phyloP scores from a whole-genome alignment of 192 early-diverging fungal genomes.

The Linnemannia exigua region DNA sequence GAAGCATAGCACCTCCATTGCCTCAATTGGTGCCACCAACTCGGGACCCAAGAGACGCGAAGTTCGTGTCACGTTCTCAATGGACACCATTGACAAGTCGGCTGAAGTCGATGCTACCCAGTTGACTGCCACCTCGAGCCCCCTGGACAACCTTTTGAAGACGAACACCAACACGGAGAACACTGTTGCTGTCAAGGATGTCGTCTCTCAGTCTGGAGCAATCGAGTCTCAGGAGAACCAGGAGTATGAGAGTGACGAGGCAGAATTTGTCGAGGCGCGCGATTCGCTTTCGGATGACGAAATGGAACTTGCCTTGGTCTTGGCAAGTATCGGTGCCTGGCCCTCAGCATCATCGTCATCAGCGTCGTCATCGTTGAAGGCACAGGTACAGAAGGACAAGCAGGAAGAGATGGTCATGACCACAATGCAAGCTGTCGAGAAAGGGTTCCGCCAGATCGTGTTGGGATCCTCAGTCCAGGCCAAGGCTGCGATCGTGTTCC shows the following conservation, averaged over 20 bases:
- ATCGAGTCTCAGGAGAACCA: not conserved
- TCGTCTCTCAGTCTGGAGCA: constrained; percentile 1
- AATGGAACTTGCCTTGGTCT: constrained; percentile 16
- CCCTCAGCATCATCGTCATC: constrained; percentile 4
- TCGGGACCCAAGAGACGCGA: constrained; percentile 23
- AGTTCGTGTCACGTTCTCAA: constrained; percentile 44
- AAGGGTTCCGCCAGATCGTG: constrained; percentile 10
- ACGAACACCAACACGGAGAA: not conserved
- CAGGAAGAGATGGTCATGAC: constrained; percentile 30
- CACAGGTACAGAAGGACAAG: not conserved
- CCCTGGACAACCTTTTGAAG: constrained; percentile 17
- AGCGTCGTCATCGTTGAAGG: not conserved
- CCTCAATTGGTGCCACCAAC: not conserved
- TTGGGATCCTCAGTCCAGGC: constrained; percentile 11
- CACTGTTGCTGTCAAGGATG: not conserved
- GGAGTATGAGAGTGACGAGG: constrained; percentile 33
- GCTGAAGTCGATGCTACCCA: not conserved
- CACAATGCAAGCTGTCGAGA: constrained; percentile 13
- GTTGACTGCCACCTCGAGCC: constrained; percentile 8
- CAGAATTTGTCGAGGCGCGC: constrained; percentile 47
- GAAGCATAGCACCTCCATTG: constrained; percentile 27
- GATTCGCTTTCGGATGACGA: constrained; percentile 41
- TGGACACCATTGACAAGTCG: constrained; percentile 44
- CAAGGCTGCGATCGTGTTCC: constrained; percentile 38
- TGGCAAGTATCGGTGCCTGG: constrained; percentile 28